A percentile compares a stretch with the other conserved stretches of the same genome.
These are phyloP conservation scores for Solanum dulcamara DNA, from an alignment of 257 asterid species.

Conservation along the genomic window DNA sequence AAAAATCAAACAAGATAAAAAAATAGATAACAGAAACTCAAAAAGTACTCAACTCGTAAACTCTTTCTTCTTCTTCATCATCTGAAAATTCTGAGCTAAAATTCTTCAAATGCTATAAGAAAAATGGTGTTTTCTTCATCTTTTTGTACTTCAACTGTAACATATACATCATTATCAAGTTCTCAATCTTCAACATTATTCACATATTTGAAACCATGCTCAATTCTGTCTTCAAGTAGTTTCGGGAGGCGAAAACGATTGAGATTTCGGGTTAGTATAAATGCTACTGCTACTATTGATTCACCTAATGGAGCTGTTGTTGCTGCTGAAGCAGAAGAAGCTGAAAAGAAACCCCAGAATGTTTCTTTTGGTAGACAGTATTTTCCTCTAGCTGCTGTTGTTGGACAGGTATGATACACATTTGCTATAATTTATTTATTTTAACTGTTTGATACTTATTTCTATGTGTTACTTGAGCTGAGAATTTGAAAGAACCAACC, in stretches of 20 bases:
- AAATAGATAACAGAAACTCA: background rate
- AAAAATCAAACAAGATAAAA: background rate
- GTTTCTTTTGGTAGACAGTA: constrained; percentile 55
- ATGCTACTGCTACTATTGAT: background rate
- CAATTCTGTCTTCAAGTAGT: background rate
- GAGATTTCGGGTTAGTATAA: background rate
- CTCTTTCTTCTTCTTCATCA: background rate
- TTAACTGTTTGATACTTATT: too few species aligned
- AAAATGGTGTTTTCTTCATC: background rate
- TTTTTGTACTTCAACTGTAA: background rate
- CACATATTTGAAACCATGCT: background rate
- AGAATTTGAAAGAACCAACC: too few species aligned
- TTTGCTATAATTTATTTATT: background rate
- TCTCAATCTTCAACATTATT: background rate
- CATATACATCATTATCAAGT: background rate
- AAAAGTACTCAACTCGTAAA: background rate
- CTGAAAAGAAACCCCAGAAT: background rate
- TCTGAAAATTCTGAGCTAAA: too few species aligned
- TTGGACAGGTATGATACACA: constrained; percentile 66
- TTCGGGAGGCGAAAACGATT: background rate
- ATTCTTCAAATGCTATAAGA: background rate
- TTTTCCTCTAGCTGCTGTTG: constrained; percentile 94
- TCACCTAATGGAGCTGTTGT: background rate
- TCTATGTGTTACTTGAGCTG: too few species aligned
- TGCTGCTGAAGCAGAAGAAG: background rate